Evolutionary conservation across 768 basidiomycete species (phyloP).

Genomic region (Roridomyces roridus): DNA sequence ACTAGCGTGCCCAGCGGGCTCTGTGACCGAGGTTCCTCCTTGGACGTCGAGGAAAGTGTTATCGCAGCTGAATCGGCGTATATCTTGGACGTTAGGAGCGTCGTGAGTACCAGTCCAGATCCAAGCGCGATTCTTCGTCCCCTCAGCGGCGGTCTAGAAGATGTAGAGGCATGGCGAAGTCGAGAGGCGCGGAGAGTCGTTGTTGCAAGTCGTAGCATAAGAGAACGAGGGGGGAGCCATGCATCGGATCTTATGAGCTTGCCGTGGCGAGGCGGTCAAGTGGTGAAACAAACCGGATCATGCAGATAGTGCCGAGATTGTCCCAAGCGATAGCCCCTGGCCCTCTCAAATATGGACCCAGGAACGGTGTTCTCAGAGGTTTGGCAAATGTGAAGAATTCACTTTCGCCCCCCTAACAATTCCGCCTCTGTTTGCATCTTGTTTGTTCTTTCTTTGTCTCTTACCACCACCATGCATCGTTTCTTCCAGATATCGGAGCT

Average conservation of each 20-base stretch:
- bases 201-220: slow-evolving; percentile 9
- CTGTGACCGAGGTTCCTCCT: slow-evolving; percentile 6
- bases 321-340: neutral
- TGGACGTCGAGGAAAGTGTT: slow-evolving; percentile 1
- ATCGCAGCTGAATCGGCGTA: slow-evolving; percentile 12
- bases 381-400: no score
- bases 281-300: slow-evolving; percentile 10
- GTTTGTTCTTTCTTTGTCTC: no score
- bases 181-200: neutral
- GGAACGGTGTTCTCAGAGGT: no score
- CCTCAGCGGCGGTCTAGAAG: neutral
- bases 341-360: no score
- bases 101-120: slow-evolving; percentile 18
- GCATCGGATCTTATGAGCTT: slow-evolving; percentile 11
- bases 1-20: slow-evolving; percentile 50
- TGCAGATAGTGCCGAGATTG: neutral
- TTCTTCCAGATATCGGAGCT: no score
- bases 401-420: no score
- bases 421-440: no score
- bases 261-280: no score
- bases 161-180: slow-evolving; percentile 16
- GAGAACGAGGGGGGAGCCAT: neutral
- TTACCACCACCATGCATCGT: no score
- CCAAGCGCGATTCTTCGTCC: slow-evolving; percentile 4
- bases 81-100: slow-evolving; percentile 6